Evolutionary conservation across 2,329 filamentous ascomycete species (phyloP).

Genomic region (Penicillium sp.): DNA sequence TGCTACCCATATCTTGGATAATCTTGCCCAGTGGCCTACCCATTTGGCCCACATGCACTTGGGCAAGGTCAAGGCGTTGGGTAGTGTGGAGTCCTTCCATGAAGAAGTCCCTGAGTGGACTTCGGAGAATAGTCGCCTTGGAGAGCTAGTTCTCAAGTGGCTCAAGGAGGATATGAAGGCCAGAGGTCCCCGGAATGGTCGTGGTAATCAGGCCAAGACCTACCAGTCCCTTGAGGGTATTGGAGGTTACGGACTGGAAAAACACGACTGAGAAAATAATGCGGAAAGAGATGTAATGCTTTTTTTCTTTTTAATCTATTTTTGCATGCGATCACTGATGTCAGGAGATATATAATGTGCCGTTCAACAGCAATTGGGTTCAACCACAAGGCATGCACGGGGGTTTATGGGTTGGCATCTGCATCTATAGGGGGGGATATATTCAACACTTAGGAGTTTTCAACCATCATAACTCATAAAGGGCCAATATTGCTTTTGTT

Average conservation of each 20-base stretch:
- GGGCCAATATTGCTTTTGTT: background rate
- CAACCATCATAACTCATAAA: slow-evolving; percentile 19
- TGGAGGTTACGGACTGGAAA: slow-evolving; percentile 57
- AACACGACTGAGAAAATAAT: slow-evolving; percentile 17
- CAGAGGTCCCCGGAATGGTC: slow-evolving; percentile 64
- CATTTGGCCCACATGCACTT: slow-evolving; percentile 94
- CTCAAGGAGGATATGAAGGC: slow-evolving; percentile 69
- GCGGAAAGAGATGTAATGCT: background rate
- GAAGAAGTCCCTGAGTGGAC: slow-evolving; percentile 44
- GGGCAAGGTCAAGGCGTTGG: slow-evolving; percentile 80
- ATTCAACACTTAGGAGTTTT: slow-evolving; percentile 27
- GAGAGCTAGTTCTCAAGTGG: slow-evolving; percentile 82
- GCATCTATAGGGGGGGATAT: slow-evolving; percentile 11
- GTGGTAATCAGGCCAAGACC: slow-evolving; percentile 44
- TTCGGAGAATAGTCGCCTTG: slow-evolving; percentile 70
- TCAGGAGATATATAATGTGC: slow-evolving; percentile 9
- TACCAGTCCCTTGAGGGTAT: slow-evolving; percentile 50
- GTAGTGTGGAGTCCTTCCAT: slow-evolving; percentile 61
- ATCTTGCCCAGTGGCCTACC: slow-evolving; percentile 86
- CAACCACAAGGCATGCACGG: slow-evolving; percentile 23
- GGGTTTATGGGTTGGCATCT: slow-evolving; percentile 18
- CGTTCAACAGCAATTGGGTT: slow-evolving; percentile 23
- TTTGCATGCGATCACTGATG: background rate
- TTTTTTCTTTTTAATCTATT: background rate
- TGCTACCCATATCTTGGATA: slow-evolving; percentile 93